Base-by-base conservation (phyloP, 2,329 filamentous ascomycete species). In the Chrysoporthe austroafricana region DNA sequence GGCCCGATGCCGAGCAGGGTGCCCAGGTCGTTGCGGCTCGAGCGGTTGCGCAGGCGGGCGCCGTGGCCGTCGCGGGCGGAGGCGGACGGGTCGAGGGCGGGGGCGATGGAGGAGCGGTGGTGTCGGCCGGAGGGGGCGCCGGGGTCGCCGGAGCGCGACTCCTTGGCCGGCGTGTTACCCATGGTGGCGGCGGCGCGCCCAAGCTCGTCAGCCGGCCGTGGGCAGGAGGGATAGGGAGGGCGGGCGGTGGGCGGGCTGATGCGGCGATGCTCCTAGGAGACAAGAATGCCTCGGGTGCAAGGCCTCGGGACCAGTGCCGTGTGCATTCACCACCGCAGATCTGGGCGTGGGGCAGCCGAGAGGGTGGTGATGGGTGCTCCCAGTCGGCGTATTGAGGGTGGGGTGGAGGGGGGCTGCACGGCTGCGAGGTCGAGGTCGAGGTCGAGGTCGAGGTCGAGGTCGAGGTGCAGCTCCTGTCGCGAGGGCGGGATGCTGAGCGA, bases 21-120 rank as follows among this genome's bases (percentile, higher is more conserved):
- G 36, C 78, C 77, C 18, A 87, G 73, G 50, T 87, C 85, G 9
- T 78, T 77, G 26, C 85, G 78, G 70, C 79, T 82, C 48, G 74
- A 70, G 52, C 78, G 76, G 56, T 73, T 73, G 61, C 77, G 72
- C 32, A 74, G 62, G n/a, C 72, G 70, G 21, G 73, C 72, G 46
- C 61, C 48, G 39, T 65, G 69, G 52, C 63, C 54, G 32, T 71
- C 67, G 14, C 71, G 73, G 50, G 71, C 64, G 8, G 73, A 68
- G 58, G 69, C 66, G 34, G 68, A 71, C 34, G 65, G 52, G 50
- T 73, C 73, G 62, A 70, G 69, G 43, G 65, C 63, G 57, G 62
- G 65, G 21, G 63, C 63, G 62, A 68, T 66, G 58, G 69, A 66
- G 50, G 69, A 62, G 34, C 72, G 73, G 59, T 73, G 72, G 54